Evolutionary conservation across 1,284 basidiomycete genomes (phyloP), one percentile per base, ranked within the genome.

Genomic region (Irpex sp.): DNA sequence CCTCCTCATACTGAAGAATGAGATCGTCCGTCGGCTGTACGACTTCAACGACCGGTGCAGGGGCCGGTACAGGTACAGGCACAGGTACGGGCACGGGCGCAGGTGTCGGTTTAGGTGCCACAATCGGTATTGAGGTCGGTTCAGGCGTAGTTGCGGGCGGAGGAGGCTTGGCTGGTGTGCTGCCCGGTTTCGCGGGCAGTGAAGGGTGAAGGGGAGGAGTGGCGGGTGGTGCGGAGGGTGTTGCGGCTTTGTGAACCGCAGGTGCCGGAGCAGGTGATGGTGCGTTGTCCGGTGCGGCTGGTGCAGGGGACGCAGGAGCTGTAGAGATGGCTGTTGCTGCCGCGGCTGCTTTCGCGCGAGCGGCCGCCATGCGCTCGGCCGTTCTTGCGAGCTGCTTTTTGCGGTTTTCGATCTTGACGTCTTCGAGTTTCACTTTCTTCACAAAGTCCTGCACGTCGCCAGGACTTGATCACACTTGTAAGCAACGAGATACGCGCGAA

Each of bases 391-490:
- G 74, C 51, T 76, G 72, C 66, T 81, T 83, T 71, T 77, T 84
- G 57, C 87, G 80, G 75, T 85, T 75, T 39, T 82, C 82, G 59
- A 90, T 88, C 36, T 80, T 77, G 36, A 74, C 76, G 61, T 91
- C 86, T 67, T 88, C 85, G 60, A 80, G 77, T 68, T 87, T 86
- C 65, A 90, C 77, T 70, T 85, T 86, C 69, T 83, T 86, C 53
- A 86, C 80, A 59, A 87, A 91, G 68, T 87, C 84, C 66, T 86
- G 86, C 60, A 91, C 82, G 58, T 87, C 85, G 3, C 87, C 87
- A 53, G 87, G 78, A 47, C 88, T 89, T 63, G 10, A 35, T 19
- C 67, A 58, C 3, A 21, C 37, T 52, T 57, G 9, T n/a, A n/a
- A n/a, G n/a, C n/a, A n/a, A n/a, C n/a, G n/a, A n/a, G n/a, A n/a